phyloP scores from a whole-genome alignment of 768 basidiomycete species.

The Lentinula guzmanii region DNA sequence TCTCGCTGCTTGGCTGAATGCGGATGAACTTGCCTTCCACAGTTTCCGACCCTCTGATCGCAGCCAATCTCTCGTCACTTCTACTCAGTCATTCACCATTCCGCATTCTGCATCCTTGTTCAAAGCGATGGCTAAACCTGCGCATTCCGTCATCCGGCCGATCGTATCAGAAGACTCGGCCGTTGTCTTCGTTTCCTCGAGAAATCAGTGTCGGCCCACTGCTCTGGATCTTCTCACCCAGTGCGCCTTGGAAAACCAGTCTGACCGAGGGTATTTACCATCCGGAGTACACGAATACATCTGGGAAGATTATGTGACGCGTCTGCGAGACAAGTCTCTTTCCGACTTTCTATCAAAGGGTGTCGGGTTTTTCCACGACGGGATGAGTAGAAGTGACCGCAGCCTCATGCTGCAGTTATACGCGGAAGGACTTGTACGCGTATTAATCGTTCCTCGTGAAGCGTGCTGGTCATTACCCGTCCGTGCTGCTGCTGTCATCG shows the following conservation, averaged over 20 bases:
- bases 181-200: conserved; percentile 87
- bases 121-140: conserved; percentile 89
- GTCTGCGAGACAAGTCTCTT: conserved; percentile 58
- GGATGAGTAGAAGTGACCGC: conserved; percentile 61
- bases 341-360: conserved; percentile 77
- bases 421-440: conserved; percentile 70
- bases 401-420: conserved; percentile 75
- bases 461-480: conserved; percentile 89
- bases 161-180: conserved; percentile 40
- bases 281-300: conserved; percentile 36
- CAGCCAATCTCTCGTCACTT: conserved; percentile 67
- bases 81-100: conserved; percentile 75
- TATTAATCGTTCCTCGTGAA: conserved; percentile 78
- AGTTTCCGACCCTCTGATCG: conserved; percentile 81
- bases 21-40: conserved; percentile 56
- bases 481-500: conserved; percentile 72
- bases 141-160: conserved; percentile 64
- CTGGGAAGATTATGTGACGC: conserved; percentile 46
- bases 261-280: conserved; percentile 63
- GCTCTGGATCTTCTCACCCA: conserved; percentile 86
- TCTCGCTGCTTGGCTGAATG: conserved; percentile 79
- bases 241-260: conserved; percentile 70
- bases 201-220: conserved; percentile 62
- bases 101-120: conserved; percentile 82
- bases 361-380: conserved; percentile 82